Base-by-base conservation (phyloP, 345 rosid genomes). In the Ailanthus altissimus region DNA sequence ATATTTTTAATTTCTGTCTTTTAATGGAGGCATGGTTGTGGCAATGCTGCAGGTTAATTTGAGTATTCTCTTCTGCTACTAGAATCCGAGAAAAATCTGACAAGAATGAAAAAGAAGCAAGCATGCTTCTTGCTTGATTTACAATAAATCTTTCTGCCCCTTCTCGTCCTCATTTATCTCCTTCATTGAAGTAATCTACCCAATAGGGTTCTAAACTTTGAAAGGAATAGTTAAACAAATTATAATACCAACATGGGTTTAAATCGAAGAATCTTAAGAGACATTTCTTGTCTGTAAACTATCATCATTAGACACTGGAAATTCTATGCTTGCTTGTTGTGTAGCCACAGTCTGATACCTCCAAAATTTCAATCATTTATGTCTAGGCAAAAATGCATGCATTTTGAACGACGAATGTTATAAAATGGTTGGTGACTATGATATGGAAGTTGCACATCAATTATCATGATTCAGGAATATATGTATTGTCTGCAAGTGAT, bases 111-210 rank as follows among this genome's bases (percentile, higher is more conserved):
- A 23, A 65, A 67, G 72, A 59, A 43, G 57, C 8, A 58, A 73
- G 28, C 57, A 46, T 60, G 76, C 25, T 72, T 72, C 54, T 65
- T 42, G 21, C 15, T 25, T 4, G 50, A 43, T 42, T 72, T 72
- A 57, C 65, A 72, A 8, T 40, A 72, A 58, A 57, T 12, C 0
- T 42, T 43, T 5, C 3, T 32, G 9, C 13, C 45, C 13, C 1
- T 62, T 32, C 23, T 20, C 60, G 49, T 74, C 46, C 28, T 11
- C 3, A n/a, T 16, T 74, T 20, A 47, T 61, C 47, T 15, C 4
- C 46, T 60, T 60, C 9, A 18, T 26, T 28, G n/a, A 61, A 46
- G 15, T 1, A 61, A 8, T 12, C 59, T 49, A 62, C 7, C 4
- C 45, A 40, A 18, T 4, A 36, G 8, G 5, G 38, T 20, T 70